phyloP scores from a whole-genome alignment of 352 stramenopile species.

The Saprolegnia parasitica region DNA sequence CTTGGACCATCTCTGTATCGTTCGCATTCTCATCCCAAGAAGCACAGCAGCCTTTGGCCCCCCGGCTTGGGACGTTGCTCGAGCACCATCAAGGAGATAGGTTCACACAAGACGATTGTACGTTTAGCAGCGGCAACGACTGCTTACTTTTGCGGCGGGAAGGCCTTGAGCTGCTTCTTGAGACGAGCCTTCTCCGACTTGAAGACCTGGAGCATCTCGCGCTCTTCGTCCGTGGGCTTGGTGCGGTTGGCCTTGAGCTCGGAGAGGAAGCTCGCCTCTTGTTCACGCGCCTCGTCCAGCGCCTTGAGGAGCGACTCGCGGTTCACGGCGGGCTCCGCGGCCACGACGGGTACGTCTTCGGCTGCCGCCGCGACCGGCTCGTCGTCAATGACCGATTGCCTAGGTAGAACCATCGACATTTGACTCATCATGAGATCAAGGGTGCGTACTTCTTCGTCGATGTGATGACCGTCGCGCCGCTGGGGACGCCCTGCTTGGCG shows the following conservation, averaged over 20 bases:
- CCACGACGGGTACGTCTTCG: neutral
- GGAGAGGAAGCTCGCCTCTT: constrained; percentile 71
- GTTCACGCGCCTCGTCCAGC: constrained; percentile 64
- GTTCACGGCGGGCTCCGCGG: constrained; percentile 5
- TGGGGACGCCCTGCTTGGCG: constrained; percentile 57
- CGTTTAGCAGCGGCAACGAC: neutral
- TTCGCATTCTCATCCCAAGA: no score
- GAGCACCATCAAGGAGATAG: no score
- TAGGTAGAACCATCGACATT: neutral
- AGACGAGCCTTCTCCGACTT: constrained; percentile 81
- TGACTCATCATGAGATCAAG: neutral
- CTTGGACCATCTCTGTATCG: no score
- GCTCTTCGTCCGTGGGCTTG: constrained; percentile 56
- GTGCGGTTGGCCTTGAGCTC: constrained; percentile 62
- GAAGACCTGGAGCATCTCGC: constrained; percentile 80
- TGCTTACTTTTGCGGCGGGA: neutral
- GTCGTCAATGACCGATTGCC: constrained; percentile 35
- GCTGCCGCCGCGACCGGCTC: constrained; percentile 36
- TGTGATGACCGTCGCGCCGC: constrained; percentile 32
- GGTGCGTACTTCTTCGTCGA: constrained; percentile 37
- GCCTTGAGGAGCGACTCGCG: constrained; percentile 62
- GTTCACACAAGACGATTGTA: no score
- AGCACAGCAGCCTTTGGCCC: no score
- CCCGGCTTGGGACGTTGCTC: no score
- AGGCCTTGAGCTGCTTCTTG: constrained; percentile 74